These are phyloP conservation scores for Cyphellophora europaea DNA, from an alignment of 2,329 filamentous ascomycete genomes.

Conservation along the genomic window DNA sequence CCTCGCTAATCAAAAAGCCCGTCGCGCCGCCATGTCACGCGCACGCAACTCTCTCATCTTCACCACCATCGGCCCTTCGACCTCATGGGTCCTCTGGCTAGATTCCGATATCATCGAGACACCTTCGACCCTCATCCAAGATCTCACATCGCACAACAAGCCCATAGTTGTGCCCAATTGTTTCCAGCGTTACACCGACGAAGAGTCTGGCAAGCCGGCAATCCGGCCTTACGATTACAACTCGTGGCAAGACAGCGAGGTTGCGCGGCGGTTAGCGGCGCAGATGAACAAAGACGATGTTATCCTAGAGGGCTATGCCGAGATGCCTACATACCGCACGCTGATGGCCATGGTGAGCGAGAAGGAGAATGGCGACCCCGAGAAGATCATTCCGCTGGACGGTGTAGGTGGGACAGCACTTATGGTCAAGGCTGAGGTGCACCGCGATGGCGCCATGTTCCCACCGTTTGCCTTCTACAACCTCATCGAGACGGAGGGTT, in stretches of 20 bases:
- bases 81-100: constrained; percentile 95
- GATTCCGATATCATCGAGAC: constrained; percentile 89
- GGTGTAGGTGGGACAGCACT: constrained; percentile 89
- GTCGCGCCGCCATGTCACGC: constrained; percentile 82
- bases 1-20: constrained; percentile 75
- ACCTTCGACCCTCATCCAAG: constrained; percentile 75
- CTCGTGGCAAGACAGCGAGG: constrained; percentile 86
- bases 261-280: constrained; percentile 62
- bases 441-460: constrained; percentile 97
- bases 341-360: constrained; percentile 79
- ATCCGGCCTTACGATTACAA: constrained; percentile 93
- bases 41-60: constrained; percentile 92
- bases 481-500: constrained; percentile 94
- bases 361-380: constrained; percentile 40
- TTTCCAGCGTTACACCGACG: constrained; percentile 69
- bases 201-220: constrained; percentile 56
- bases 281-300: constrained; percentile 89
- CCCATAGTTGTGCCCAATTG: constrained; percentile 93
- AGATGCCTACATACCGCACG: constrained; percentile 84
- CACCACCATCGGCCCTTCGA: constrained; percentile 81
- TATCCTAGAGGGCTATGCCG: constrained; percentile 81
- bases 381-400: constrained; percentile 66
- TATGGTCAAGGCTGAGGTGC: constrained; percentile 91
- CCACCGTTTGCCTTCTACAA: constrained; percentile 94
- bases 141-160: constrained; percentile 78